Base-by-base conservation (phyloP, 1,284 basidiomycete species). In the Irpex rosettiformis region DNA sequence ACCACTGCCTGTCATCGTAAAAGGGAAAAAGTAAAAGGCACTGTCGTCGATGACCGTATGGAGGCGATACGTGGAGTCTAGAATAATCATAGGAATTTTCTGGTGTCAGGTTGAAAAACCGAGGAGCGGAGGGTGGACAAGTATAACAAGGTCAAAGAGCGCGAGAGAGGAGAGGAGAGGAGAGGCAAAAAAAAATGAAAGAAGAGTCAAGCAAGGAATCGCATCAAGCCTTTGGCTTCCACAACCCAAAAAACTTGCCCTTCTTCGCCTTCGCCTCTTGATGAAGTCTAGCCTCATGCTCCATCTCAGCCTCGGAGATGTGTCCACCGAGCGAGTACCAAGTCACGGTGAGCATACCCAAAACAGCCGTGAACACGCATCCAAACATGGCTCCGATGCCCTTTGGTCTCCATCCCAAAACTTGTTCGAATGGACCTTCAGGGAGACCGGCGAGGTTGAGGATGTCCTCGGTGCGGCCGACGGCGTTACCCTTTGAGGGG, bases 381-480 rank as follows among this genome's bases (percentile, higher is more conserved):
- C 91, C 94, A 0, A 85, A 81, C 80, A 98, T 85, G 22, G 95
- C 94, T 28, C 85, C 84, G 61, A 94, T 91, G 27, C 90, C 93
- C 71, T 81, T 86, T 25, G 86, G 73, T 58, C 83, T 84, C 93
- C 93, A 96, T n/a, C 91, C 91, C 53, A 87, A 70, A 52, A 78
- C 75, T 70, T 92, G 90, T 18, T 76, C 80, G 77, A 72, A 91
- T 13, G 91, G 91, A 6, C 91, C 91, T 13, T 80, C 64, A 3
- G 74, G 74, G 18, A 89, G 74, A 0, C 91, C 91, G 0, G 66
- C 62, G 52, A 93, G 74, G 66, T 94, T 86, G 2, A 81, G 84
- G 16, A 79, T 69, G 13, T 79, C 81, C 40, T 18, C 45, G n/a
- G 79, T 75, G 63, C 83, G 79, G 0, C 91, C 91, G 3, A 86